phyloP scores from a whole-genome alignment of 768 basidiomycete genomes.

The Hypholoma sublateritium region DNA sequence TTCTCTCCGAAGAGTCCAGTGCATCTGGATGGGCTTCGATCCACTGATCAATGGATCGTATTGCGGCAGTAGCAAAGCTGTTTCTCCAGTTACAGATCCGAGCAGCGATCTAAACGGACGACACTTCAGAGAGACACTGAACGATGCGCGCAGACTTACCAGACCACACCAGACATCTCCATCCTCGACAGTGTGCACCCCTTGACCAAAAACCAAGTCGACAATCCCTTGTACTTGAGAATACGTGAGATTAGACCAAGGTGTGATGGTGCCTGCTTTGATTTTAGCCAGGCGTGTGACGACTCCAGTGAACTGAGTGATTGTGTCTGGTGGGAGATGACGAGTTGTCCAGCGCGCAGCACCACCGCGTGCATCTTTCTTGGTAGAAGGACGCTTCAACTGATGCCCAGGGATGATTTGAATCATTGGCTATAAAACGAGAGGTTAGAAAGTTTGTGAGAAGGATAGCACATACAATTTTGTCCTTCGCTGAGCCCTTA shows the following conservation, averaged over 20 bases:
- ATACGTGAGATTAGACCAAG: conserved; percentile 8
- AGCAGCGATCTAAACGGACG: conserved; percentile 10
- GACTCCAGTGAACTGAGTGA: neutral
- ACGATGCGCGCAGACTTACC: conserved; percentile 12
- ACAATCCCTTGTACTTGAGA: conserved; percentile 12
- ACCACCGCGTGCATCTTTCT: conserved; percentile 12
- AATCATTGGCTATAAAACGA: neutral
- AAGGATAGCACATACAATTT: too few species aligned
- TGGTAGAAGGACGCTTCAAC: neutral
- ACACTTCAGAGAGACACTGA: neutral
- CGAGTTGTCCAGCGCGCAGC: conserved; percentile 14
- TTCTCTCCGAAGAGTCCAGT: neutral
- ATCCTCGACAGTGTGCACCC: conserved; percentile 2
- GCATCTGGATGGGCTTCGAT: neutral
- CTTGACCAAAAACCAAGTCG: conserved; percentile 10
- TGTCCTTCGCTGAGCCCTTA: too few species aligned
- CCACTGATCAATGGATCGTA: conserved; percentile 2
- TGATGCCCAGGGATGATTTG: conserved; percentile 1
- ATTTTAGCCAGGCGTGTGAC: conserved; percentile 13
- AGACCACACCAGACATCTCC: conserved; percentile 18
- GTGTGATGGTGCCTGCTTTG: conserved; percentile 9
- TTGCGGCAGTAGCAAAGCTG: conserved; percentile 10
- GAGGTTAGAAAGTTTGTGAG: too few species aligned
- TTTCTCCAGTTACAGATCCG: conserved; percentile 17
- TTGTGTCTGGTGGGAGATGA: conserved; percentile 13